Conservation (phyloP, 345 rosid genomes). For the Citropsis articulata region DNA sequence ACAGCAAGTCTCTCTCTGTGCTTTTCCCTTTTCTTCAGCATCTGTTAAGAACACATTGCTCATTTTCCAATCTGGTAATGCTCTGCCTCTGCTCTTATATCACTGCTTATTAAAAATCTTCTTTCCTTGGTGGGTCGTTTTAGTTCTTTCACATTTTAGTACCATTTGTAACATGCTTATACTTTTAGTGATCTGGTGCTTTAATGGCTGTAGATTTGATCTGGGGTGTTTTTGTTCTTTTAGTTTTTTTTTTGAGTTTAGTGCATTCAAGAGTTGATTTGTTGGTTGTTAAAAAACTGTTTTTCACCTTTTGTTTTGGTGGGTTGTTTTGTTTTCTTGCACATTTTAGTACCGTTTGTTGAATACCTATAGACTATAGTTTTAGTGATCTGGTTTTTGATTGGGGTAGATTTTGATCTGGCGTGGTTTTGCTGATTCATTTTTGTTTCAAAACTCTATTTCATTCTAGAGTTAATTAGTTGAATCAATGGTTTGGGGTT, state of each 20-base stretch:
- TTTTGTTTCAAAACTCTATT: background rate
- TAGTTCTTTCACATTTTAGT: background rate
- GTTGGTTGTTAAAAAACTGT: background rate
- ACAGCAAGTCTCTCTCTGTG: background rate
- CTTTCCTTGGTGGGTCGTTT: background rate
- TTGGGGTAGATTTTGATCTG: background rate
- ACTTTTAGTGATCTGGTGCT: background rate
- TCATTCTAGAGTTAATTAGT: background rate
- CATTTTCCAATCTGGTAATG: conserved; percentile 21
- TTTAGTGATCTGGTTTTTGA: background rate
- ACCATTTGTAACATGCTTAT: background rate
- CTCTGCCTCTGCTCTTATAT: background rate
- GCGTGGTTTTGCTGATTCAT: background rate
- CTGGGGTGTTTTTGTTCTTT: background rate
- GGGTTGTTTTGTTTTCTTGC: background rate
- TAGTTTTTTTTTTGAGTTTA: background rate
- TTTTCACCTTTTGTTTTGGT: background rate
- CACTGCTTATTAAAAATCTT: background rate
- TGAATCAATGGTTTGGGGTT: background rate
- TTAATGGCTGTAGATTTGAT: background rate
- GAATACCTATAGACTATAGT: background rate
- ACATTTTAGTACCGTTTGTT: no score
- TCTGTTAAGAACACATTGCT: background rate
- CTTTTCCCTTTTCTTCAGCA: background rate
- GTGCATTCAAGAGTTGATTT: background rate